Evolutionary conservation across 768 basidiomycete species (phyloP).

Genomic region (Collybia nuda): DNA sequence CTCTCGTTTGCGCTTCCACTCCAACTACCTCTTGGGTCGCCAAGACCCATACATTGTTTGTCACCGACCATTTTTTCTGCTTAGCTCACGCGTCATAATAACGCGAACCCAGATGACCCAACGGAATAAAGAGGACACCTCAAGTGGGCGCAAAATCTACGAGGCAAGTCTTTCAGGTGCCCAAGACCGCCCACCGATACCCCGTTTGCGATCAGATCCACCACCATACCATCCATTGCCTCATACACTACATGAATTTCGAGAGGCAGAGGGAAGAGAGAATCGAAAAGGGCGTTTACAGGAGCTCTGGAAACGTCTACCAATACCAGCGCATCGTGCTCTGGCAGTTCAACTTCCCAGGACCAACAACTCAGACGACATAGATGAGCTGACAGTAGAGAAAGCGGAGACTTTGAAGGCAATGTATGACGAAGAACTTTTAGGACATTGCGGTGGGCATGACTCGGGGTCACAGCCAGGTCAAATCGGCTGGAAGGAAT

Average conservation of each 20-base stretch:
- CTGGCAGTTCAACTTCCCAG: conserved; percentile 5
- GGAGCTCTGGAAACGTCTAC: conserved; percentile 64
- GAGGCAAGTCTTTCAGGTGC: conserved; percentile 53
- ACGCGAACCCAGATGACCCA: conserved; percentile 16
- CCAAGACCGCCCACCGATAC: conserved; percentile 55
- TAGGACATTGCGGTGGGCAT: conserved; percentile 50
- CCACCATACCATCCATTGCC: conserved; percentile 37
- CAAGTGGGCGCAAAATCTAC: conserved; percentile 49
- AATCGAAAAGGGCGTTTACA: conserved; percentile 59
- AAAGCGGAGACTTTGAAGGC: conserved; percentile 62
- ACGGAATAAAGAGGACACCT: conserved; percentile 18
- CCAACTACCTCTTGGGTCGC: conserved; percentile 8
- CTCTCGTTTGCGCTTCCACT: conserved; percentile 18
- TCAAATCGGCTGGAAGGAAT: conserved; percentile 68
- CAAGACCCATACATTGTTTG: conserved; percentile 5
- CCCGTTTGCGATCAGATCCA: conserved; percentile 58
- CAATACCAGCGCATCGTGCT: conserved; percentile 21
- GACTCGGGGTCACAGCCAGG: conserved; percentile 36
- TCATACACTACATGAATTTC: conserved; percentile 62
- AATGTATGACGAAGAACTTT: conserved; percentile 78
- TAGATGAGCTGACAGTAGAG: conserved; percentile 49
- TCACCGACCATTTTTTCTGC: conserved; percentile 6
- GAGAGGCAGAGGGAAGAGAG: conserved; percentile 59
- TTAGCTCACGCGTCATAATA: conserved; percentile 8
- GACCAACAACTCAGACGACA: conserved; percentile 7